Evolutionary conservation across 2,329 filamentous ascomycete species (phyloP).

Genomic region (Ambrosiella cleistominuta): DNA sequence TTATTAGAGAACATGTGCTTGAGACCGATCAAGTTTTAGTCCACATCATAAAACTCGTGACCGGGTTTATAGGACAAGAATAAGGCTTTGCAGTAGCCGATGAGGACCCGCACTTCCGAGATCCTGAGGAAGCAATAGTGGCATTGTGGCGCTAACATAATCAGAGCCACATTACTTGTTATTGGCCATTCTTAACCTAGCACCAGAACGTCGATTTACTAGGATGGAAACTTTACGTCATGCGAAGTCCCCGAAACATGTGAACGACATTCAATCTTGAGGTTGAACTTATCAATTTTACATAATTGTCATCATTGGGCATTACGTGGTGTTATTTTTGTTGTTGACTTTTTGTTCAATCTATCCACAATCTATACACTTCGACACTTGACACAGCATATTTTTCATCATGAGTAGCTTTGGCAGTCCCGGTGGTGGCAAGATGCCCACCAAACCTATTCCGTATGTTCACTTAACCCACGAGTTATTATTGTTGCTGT

Average conservation of each 20-base stretch:
- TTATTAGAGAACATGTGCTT: no score
- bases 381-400: neutral
- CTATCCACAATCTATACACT: neutral
- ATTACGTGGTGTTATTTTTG: no score
- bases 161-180: constrained; percentile 1
- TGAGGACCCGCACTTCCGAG: neutral
- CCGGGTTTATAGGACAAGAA: no score
- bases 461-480: constrained; percentile 34
- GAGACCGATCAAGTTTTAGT: no score
- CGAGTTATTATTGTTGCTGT: neutral
- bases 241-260: neutral
- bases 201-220: neutral
- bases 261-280: neutral
- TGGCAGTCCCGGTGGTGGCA: constrained; percentile 49
- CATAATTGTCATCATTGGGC: no score
- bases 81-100: neutral
- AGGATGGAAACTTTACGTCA: neutral
- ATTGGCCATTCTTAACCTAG: constrained; percentile 1
- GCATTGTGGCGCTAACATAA: constrained; percentile 9
- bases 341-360: neutral
- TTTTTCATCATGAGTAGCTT: constrained; percentile 40
- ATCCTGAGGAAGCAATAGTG: neutral
- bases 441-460: constrained; percentile 47
- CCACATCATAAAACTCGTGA: no score
- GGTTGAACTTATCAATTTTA: no score